Evolutionary conservation across 1,284 basidiomycete genomes (phyloP).

Genomic region (Dichomitus squalens): DNA sequence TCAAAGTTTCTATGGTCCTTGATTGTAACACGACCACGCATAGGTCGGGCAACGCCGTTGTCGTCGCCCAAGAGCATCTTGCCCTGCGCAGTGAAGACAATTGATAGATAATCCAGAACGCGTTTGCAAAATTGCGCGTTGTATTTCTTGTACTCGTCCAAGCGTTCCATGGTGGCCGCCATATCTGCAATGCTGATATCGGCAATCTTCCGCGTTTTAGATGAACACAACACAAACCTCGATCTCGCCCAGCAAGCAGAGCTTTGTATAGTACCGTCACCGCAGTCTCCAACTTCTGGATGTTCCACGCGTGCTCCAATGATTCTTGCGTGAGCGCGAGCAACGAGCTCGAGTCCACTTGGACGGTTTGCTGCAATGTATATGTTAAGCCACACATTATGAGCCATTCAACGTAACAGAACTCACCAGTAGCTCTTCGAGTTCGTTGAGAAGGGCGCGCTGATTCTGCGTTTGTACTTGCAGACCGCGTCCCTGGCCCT

Average conservation of each 20-base stretch:
- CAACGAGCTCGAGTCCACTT: conserved; percentile 82
- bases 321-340: conserved; percentile 84
- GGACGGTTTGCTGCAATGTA: conserved; percentile 81
- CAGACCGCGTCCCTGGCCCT: conserved; percentile 94
- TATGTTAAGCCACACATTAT: background rate
- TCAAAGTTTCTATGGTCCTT: conserved; percentile 76
- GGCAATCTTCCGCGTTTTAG: background rate
- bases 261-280: conserved; percentile 95
- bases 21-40: conserved; percentile 51
- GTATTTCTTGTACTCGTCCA: conserved; percentile 88
- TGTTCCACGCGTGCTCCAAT: conserved; percentile 76
- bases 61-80: conserved; percentile 66
- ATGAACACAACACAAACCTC: conserved; percentile 48
- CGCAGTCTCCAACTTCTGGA: conserved; percentile 80
- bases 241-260: conserved; percentile 87
- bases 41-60: conserved; percentile 51
- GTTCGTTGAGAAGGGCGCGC: conserved; percentile 75
- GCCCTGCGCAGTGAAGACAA: conserved; percentile 85
- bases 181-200: conserved; percentile 59
- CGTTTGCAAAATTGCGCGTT: conserved; percentile 92
- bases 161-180: conserved; percentile 90
- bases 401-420: background rate
- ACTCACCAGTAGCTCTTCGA: conserved; percentile 82
- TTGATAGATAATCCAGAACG: conserved; percentile 84
- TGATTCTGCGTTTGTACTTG: conserved; percentile 99